Evolutionary conservation across 129 eudicot genomes (phyloP).

Genomic region (Kitagawia praeruptora): DNA sequence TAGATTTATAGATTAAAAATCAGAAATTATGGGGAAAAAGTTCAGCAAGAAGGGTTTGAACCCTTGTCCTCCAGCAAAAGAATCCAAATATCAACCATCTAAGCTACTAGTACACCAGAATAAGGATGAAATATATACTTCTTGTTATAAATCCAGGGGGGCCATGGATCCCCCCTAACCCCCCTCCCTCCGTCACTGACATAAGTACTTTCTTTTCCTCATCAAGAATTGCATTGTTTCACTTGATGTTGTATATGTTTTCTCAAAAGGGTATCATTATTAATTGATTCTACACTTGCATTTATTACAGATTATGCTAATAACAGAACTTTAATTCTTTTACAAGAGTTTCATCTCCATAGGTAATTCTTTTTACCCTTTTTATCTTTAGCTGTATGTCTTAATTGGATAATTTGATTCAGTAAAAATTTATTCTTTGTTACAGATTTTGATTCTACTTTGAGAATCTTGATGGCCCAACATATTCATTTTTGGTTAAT

Average conservation of each 20-base stretch:
- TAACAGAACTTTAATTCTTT: neutral
- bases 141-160: too few relatives aligned
- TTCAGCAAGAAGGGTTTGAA: too few relatives aligned
- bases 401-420: neutral
- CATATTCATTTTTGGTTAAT: neutral
- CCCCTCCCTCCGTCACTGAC: too few relatives aligned
- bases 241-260: neutral
- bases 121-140: too few relatives aligned
- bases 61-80: too few relatives aligned
- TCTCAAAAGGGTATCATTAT: neutral
- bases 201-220: neutral
- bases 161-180: too few relatives aligned
- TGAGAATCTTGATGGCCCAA: neutral
- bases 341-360: constrained; percentile 16
- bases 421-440: neutral
- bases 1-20: too few relatives aligned
- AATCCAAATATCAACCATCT: too few relatives aligned
- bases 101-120: too few relatives aligned
- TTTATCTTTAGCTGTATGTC: neutral
- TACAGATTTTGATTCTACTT: neutral
- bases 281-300: neutral
- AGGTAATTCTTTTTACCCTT: constrained; percentile 23
- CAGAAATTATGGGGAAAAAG: too few relatives aligned
- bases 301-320: neutral
- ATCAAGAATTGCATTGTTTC: neutral